Evolutionary conservation across 768 basidiomycete genomes (phyloP), one percentile per base, ranked within the genome.

Genomic region (Leccinum subgranulosum): DNA sequence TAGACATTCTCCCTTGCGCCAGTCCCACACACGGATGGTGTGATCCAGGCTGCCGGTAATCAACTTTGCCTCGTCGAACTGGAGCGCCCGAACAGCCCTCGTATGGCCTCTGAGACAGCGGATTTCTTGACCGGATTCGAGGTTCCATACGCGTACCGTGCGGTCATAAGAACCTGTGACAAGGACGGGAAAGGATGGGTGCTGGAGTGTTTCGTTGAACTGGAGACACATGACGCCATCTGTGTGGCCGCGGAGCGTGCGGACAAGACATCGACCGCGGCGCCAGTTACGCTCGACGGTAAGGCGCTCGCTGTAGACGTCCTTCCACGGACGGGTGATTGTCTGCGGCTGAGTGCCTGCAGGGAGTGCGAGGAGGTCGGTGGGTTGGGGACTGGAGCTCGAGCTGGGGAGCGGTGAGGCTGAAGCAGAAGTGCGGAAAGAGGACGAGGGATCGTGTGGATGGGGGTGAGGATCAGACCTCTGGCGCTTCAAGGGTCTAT

Each of bases 81-180:
- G 97, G 54, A 98, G 78, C 0, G 93, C 86, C 2, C 94, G 81
- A 25, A 99, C 84, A n/a, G 89, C 94, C 23, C 95, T 83, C 3
- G 91, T 91, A 67, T 99, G 97, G 14, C 97, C 97, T 41, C 81
- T 84, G 49, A 99, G 80, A 66, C 87, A 87, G 53, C 86, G 88
- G 29, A 98, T 78, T 69, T 91, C 87, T 51, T 81, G 77, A 19
- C 94, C 96, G 0, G 89, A 92, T 73, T 98, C 95, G 52, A 98
- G 81, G 69, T 98, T 97, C 97, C 97, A 99, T 6, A 99, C 87
- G 19, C 95, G 85, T 5, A 87, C 86, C 3, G 94, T 97, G 64
- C 91, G 87, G 68, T 99, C 97, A 73, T 97, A 98, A 2, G 94
- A 97, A 27, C 97, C 97, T 2, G 97, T 96, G 78, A 99, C 94